Conservation (phyloP, 495 filamentous ascomycete genomes). For the Podospora comata region DNA sequence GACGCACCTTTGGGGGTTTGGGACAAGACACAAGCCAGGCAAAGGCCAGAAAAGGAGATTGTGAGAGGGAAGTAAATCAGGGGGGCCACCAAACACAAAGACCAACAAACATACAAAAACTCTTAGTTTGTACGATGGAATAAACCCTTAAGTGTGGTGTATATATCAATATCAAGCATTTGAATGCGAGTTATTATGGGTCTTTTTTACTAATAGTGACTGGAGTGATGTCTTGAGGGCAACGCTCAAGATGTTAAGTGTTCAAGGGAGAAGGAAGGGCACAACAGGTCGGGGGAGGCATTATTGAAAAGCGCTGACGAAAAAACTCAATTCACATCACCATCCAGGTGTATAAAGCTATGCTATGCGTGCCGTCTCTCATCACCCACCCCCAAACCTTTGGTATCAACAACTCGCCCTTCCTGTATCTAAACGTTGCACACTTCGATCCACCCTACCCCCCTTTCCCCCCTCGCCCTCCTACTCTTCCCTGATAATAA, state of each 20-base stretch:
- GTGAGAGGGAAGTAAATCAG: neutral
- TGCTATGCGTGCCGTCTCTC: neutral
- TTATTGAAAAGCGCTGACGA: no score
- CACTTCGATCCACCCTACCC: neutral
- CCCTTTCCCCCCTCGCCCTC: neutral
- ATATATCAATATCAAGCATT: slow-evolving; percentile 1
- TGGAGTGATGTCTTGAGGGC: neutral
- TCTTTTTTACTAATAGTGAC: neutral
- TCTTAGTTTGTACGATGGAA: slow-evolving; percentile 12
- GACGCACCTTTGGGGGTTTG: neutral
- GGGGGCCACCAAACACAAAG: neutral
- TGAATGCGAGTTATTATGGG: neutral
- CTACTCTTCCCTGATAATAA: neutral
- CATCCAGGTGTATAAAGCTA: neutral
- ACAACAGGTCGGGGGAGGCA: no score
- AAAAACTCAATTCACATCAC: neutral
- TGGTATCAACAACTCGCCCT: neutral
- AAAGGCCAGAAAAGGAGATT: neutral
- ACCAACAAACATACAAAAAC: slow-evolving; percentile 6
- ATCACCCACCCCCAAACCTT: neutral
- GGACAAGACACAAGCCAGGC: neutral
- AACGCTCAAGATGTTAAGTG: no score
- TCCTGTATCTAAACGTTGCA: neutral
- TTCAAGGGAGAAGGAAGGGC: no score
- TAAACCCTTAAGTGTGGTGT: slow-evolving; percentile 9